Conservation (phyloP, 768 basidiomycete genomes). For the Neoboletus brunneissimus region DNA sequence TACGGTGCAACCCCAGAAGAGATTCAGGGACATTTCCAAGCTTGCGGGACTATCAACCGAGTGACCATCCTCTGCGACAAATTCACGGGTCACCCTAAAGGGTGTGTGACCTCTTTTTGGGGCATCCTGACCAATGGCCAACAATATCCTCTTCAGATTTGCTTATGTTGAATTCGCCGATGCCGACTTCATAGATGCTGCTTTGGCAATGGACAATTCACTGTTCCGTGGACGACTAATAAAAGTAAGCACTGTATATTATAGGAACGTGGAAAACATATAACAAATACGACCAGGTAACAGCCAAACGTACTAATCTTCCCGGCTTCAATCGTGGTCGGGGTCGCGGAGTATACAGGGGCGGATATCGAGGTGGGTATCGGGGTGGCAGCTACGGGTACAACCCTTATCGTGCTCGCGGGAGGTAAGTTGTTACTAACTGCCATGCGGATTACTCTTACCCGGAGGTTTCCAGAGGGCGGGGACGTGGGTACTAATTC, state of each 20-base stretch:
- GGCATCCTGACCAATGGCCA: constrained; percentile 4
- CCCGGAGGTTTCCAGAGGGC: constrained; percentile 44
- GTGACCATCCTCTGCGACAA: constrained; percentile 99
- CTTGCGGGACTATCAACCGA: constrained; percentile 97
- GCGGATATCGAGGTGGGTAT: constrained; percentile 60
- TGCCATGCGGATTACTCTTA: constrained; percentile 12
- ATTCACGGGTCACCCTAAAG: constrained; percentile 99
- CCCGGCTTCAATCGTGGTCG: constrained; percentile 88
- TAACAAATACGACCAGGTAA: constrained; percentile 58
- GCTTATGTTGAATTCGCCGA: constrained; percentile 99
- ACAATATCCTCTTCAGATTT: constrained; percentile 54
- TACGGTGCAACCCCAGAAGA: constrained; percentile 97
- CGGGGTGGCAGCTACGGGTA: constrained; percentile 53
- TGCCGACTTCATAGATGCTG: constrained; percentile 85
- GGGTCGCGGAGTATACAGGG: constrained; percentile 66
- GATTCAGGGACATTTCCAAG: constrained; percentile 95
- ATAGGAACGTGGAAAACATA: not conserved
- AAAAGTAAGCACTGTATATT: constrained; percentile 54
- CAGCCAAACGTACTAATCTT: constrained; percentile 92
- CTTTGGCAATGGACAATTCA: constrained; percentile 93
- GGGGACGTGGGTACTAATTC: constrained; percentile 65
- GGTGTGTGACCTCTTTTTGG: constrained; percentile 46
- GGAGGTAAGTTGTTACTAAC: constrained; percentile 53
- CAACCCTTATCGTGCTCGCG: constrained; percentile 60
- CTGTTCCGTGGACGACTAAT: constrained; percentile 90